These are phyloP conservation scores for Podila epigama DNA, from an alignment of 192 early-diverging fungal species.

Conservation along the genomic window DNA sequence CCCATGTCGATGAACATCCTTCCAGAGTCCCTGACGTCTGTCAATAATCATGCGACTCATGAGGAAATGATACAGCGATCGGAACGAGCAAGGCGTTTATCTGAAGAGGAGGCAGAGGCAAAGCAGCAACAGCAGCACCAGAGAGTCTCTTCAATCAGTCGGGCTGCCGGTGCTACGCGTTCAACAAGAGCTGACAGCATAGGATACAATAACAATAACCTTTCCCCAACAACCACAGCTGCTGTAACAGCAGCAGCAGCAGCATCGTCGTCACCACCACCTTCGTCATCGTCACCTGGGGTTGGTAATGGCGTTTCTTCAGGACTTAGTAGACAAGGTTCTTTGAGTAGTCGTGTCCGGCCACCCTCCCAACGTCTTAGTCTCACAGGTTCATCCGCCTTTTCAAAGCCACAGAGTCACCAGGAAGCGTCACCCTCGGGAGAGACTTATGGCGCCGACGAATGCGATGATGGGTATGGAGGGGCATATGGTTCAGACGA, in stretches of 20 bases:
- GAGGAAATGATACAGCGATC: constrained; percentile 1
- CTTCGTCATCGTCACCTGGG: too few relatives aligned
- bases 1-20: constrained; percentile 32
- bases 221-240: background rate
- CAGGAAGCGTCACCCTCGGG: background rate
- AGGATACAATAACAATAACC: background rate
- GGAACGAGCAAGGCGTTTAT: constrained; percentile 19
- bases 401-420: background rate
- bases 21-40: constrained; percentile 35
- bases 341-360: background rate
- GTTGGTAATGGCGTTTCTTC: too few relatives aligned
- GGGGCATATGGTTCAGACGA: too few relatives aligned
- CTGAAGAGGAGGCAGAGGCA: constrained; percentile 18
- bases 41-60: constrained; percentile 28
- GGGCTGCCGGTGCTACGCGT: background rate
- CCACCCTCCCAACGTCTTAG: background rate
- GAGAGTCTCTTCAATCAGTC: background rate
- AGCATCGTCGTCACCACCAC: too few relatives aligned
- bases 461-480: too few relatives aligned
- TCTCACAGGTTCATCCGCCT: background rate
- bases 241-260: too few relatives aligned
- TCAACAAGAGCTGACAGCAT: too few relatives aligned
- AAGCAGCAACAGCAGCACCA: constrained; percentile 7
- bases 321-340: background rate
- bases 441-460: background rate